A percentile compares a stretch with the other conserved stretches of the same genome.
These are phyloP conservation scores for Moelleriella libera DNA, from an alignment of 2,329 filamentous ascomycete species.

Conservation along the genomic window DNA sequence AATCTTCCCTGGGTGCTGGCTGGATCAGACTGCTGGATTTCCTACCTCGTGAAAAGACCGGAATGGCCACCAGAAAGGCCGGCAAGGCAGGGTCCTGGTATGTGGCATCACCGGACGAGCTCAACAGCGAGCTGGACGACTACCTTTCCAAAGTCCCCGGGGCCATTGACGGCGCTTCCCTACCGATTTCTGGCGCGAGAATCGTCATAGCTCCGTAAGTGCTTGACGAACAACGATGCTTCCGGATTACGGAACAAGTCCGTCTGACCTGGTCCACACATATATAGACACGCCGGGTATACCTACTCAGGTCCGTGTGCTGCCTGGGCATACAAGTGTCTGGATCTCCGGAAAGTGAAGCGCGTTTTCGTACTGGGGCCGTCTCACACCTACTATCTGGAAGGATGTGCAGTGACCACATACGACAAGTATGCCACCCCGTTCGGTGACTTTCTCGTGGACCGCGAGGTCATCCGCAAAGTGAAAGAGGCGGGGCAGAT, in stretches of 20 bases:
- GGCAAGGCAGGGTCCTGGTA: constrained; percentile 86
- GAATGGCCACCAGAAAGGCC: constrained; percentile 2
- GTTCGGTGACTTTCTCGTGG: constrained; percentile 55
- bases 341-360: constrained; percentile 71
- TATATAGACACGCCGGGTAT: constrained; percentile 76
- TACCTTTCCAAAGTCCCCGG: constrained; percentile 62
- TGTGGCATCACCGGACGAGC: constrained; percentile 38
- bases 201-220: constrained; percentile 87
- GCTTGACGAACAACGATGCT: neutral
- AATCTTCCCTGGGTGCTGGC: too few species aligned
- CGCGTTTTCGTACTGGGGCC: constrained; percentile 86
- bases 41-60: too few species aligned
- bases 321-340: constrained; percentile 84
- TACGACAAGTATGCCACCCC: constrained; percentile 62
- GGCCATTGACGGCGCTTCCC: constrained; percentile 37
- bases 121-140: constrained; percentile 55
- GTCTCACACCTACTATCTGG: constrained; percentile 75
- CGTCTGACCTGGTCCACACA: neutral
- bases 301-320: constrained; percentile 82
- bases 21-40: too few species aligned
- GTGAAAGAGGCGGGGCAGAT: constrained; percentile 25
- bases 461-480: constrained; percentile 37
- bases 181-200: constrained; percentile 64
- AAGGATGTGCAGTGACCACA: constrained; percentile 60
- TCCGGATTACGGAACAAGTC: neutral